Evolutionary conservation across 2,329 filamentous ascomycete genomes (phyloP).

Genomic region (Leptographium galeiforme): DNA sequence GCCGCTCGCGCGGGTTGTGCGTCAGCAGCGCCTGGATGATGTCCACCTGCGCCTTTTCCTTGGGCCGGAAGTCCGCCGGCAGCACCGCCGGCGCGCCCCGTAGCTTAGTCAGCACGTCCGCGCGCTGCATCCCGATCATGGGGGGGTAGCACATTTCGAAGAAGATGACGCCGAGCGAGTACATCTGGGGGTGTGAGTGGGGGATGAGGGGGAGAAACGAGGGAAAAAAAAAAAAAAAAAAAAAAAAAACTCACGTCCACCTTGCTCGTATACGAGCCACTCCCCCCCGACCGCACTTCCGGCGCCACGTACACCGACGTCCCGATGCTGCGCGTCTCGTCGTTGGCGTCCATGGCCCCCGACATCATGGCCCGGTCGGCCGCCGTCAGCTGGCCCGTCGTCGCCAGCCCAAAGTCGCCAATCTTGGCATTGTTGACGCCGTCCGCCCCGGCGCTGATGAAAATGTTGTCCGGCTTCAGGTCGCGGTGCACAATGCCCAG

Average conservation of each 20-base stretch:
- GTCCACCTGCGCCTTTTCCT: conserved; percentile 59
- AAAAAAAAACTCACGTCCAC: conserved; percentile 55
- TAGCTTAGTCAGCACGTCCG: conserved; percentile 51
- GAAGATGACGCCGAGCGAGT: conserved; percentile 91
- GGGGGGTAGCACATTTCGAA: conserved; percentile 86
- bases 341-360: conserved; percentile 33
- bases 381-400: conserved; percentile 52
- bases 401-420: conserved; percentile 90
- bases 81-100: conserved; percentile 54
- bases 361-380: conserved; percentile 5
- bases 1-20: conserved; percentile 70
- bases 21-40: conserved; percentile 71
- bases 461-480: conserved; percentile 93
- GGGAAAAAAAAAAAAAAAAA: background rate
- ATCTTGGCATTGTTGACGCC: conserved; percentile 83
- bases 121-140: conserved; percentile 50
- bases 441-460: conserved; percentile 59
- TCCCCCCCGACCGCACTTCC: conserved; percentile 65
- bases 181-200: conserved; percentile 49
- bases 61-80: conserved; percentile 57
- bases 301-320: conserved; percentile 90
- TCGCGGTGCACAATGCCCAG: conserved; percentile 91
- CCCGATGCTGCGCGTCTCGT: conserved; percentile 58
- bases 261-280: conserved; percentile 76
- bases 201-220: background rate